phyloP scores from a whole-genome alignment of 805 yeast species.

The Candida andamanensis region DNA sequence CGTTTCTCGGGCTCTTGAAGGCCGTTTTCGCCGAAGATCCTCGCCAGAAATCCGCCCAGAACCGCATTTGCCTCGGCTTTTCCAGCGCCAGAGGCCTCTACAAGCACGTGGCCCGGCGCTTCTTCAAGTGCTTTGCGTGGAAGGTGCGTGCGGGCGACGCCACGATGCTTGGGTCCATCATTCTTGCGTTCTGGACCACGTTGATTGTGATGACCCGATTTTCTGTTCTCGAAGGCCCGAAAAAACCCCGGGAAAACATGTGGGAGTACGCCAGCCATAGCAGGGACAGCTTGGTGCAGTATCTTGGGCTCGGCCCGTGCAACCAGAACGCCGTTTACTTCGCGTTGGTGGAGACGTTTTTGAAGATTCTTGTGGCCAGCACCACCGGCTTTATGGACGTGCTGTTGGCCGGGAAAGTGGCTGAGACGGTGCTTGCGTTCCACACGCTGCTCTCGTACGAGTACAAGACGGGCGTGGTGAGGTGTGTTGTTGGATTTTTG shows the following conservation, averaged over 20 bases:
- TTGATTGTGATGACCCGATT: slow-evolving; percentile 36
- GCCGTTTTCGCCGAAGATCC: slow-evolving; percentile 14
- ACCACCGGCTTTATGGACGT: background rate
- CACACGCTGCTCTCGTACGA: too few relatives aligned
- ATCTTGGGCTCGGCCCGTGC: slow-evolving; percentile 50
- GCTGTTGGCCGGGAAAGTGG: too few relatives aligned
- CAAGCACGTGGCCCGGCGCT: slow-evolving; percentile 40
- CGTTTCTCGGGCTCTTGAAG: slow-evolving; percentile 20
- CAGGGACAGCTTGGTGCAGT: slow-evolving; percentile 38
- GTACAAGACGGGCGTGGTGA: too few relatives aligned
- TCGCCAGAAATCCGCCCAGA: slow-evolving; percentile 5
- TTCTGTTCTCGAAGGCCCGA: slow-evolving; percentile 12
- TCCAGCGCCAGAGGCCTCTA: slow-evolving; percentile 20
- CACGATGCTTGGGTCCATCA: slow-evolving; percentile 39
- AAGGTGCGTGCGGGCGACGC: slow-evolving; percentile 26
- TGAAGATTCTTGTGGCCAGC: too few relatives aligned
- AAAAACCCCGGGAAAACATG: slow-evolving; percentile 41
- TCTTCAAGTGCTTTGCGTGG: slow-evolving; percentile 40
- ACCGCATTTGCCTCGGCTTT: slow-evolving; percentile 11
- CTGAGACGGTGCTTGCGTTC: too few relatives aligned
- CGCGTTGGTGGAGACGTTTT: slow-evolving; percentile 17
- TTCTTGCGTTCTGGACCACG: slow-evolving; percentile 47
- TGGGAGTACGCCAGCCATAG: slow-evolving; percentile 46
- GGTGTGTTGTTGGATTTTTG: too few relatives aligned
- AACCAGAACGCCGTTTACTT: slow-evolving; percentile 51